Base-by-base conservation (phyloP, 345 rosid species). In the Carallia pectinifolia region DNA sequence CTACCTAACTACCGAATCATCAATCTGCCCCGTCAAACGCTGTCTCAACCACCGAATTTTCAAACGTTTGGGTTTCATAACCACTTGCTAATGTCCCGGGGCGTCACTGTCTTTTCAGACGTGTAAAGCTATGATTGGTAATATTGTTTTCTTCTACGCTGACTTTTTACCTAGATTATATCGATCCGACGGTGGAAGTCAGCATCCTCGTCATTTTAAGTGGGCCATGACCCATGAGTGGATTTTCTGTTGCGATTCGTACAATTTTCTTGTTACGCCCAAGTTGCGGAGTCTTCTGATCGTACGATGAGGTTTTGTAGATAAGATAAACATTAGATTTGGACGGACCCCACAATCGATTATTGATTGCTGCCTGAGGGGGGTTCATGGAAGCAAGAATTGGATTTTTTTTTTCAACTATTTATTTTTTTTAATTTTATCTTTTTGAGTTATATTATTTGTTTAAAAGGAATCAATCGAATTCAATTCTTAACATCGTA, bases 1-100 rank as follows among this genome's bases (percentile, higher is more conserved):
- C 75, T 4, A 13, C 64, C 12, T 19, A 58, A 19, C 69, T 1
- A 64, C 7, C 58, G 52, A 8, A 66, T 56, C 66, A 73, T 50
- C 66, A 52, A 73, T 66, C 33, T 40, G 61, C 71, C 66, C 61
- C 36, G 29, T 2, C 34, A 54, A 48, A 64, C 47, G 65, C 37
- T 16, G 7, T 40, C 55, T 34, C 69, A 36, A 53, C 69, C 3
- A 53, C 60, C 61, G 23, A 23, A 23, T 66, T 7, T 19, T 19
- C 9, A 8, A 19, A 27, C 27, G 10, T 54, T 54, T 54, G 1
- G 58, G 30, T 19, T 27, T 18, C 30, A 27, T 5, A 27, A 8
- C 15, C 59, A n/a, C 15, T 0, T 23, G 30, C 27, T 23, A 6
- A 3, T 18, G 59, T n/a, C 31, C 4, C 16, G 50, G 4, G 50